Conservation (phyloP, 2,329 filamentous ascomycete genomes). For the Cladosporium halotolerans region DNA sequence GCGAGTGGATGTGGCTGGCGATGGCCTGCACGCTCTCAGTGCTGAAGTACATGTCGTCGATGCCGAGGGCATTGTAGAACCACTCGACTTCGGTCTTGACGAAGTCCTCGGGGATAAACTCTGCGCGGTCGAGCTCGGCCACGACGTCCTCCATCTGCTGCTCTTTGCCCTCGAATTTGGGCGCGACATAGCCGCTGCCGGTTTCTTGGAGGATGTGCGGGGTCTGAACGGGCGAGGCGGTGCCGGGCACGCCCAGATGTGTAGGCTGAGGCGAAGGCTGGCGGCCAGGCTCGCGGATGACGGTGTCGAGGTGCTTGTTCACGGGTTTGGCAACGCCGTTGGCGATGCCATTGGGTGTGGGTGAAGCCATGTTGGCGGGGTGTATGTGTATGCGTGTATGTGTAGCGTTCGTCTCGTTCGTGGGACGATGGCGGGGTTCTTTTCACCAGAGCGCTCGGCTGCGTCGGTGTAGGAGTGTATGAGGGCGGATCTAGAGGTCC, state of each 20-base stretch:
- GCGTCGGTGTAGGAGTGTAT: background rate
- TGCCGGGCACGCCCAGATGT: constrained; percentile 67
- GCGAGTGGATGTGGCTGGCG: constrained; percentile 86
- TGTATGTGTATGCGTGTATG: background rate
- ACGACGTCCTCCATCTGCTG: constrained; percentile 90
- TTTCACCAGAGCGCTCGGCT: background rate
- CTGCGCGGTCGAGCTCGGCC: constrained; percentile 68
- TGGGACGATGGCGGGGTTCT: background rate
- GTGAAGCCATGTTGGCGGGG: constrained; percentile 9
- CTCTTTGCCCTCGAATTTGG: constrained; percentile 86
- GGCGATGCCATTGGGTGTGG: constrained; percentile 6
- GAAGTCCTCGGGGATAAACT: constrained; percentile 79
- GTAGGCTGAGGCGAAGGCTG: constrained; percentile 83
- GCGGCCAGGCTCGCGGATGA: constrained; percentile 49
- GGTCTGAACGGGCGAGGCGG: constrained; percentile 45
- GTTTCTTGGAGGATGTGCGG: constrained; percentile 68
- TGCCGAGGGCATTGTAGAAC: constrained; percentile 97
- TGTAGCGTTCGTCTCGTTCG: background rate
- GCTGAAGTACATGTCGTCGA: constrained; percentile 97
- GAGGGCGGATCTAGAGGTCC: background rate
- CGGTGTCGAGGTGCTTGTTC: constrained; percentile 54
- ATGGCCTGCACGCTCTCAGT: constrained; percentile 82
- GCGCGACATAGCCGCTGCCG: constrained; percentile 89
- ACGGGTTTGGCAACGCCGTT: constrained; percentile 21
- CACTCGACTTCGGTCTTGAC: constrained; percentile 81